phyloP scores from a whole-genome alignment of 2,329 filamentous ascomycete species.

The Aureobasidium lini region DNA sequence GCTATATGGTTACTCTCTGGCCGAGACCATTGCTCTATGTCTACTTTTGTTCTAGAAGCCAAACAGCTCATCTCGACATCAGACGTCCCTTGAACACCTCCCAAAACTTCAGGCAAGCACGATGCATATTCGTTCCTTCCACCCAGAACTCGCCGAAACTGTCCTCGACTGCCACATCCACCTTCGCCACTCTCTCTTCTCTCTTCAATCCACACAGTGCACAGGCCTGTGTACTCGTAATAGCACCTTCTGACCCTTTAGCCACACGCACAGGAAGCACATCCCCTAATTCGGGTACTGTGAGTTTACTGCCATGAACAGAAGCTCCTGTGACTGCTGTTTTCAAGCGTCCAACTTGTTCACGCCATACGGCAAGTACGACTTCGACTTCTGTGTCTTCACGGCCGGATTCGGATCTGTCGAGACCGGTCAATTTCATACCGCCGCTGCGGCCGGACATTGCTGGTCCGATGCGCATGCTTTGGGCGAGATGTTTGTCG shows the following conservation, averaged over 20 bases:
- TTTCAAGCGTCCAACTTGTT: conserved; percentile 66
- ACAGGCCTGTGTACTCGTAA: conserved; percentile 68
- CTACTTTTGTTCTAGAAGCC: no score
- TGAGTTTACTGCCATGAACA: conserved; percentile 33
- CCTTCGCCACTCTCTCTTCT: conserved; percentile 70
- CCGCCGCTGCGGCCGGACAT: conserved; percentile 63
- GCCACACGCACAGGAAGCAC: conserved; percentile 60
- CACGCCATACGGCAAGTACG: conserved; percentile 66
- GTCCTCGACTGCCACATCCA: conserved; percentile 73
- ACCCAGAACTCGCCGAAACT: conserved; percentile 97
- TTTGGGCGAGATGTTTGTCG: conserved; percentile 74
- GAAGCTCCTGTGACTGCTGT: conserved; percentile 59
- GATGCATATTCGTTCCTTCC: conserved; percentile 51
- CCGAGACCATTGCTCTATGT: not conserved
- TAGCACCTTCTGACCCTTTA: conserved; percentile 60
- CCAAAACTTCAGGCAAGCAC: conserved; percentile 76
- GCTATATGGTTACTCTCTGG: not conserved
- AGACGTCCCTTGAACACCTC: conserved; percentile 63
- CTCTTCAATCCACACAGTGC: conserved; percentile 81
- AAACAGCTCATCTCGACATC: conserved; percentile 50
- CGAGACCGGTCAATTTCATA: conserved; percentile 86
- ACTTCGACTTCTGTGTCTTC: conserved; percentile 82
- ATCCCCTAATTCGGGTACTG: conserved; percentile 63
- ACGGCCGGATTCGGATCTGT: conserved; percentile 71
- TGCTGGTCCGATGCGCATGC: conserved; percentile 76